phyloP scores from a whole-genome alignment of 1,284 basidiomycete species.

The Coniferiporia sulphurascens region DNA sequence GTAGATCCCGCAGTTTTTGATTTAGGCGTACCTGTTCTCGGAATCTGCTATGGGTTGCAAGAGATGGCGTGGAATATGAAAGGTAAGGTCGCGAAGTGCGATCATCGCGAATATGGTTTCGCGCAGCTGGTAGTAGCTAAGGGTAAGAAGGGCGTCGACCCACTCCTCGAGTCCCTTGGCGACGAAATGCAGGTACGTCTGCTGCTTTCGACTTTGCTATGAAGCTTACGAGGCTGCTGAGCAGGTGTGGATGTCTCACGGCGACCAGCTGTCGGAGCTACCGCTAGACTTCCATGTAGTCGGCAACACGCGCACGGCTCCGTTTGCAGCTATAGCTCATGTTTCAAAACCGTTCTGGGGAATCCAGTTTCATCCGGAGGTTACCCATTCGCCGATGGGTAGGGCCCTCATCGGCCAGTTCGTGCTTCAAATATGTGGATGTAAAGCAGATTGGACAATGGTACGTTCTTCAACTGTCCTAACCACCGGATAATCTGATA shows the following conservation, averaged over 20 bases:
- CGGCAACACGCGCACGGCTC: constrained; percentile 84
- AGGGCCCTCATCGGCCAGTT: constrained; percentile 91
- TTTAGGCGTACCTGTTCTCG: constrained; percentile 87
- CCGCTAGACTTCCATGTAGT: constrained; percentile 88
- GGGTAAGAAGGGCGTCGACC: constrained; percentile 64
- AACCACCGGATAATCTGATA: not conserved
- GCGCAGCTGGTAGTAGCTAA: constrained; percentile 78
- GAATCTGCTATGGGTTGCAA: constrained; percentile 99
- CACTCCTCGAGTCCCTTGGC: constrained; percentile 82
- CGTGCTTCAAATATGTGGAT: constrained; percentile 81
- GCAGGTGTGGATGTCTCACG: constrained; percentile 99
- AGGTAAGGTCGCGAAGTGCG: constrained; percentile 84
- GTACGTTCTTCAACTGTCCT: constrained; percentile 35
- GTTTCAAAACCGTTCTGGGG: constrained; percentile 88
- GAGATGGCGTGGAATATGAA: constrained; percentile 92
- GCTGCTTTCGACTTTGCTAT: not conserved
- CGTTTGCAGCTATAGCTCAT: constrained; percentile 93
- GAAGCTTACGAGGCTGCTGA: not conserved
- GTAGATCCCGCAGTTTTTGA: constrained; percentile 95
- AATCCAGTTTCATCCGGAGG: constrained; percentile 99
- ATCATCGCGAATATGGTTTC: constrained; percentile 94
- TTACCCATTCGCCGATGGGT: constrained; percentile 90
- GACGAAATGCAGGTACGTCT: constrained; percentile 72
- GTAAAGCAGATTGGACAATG: constrained; percentile 92
- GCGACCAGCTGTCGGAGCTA: constrained; percentile 84